Evolutionary conservation across 148 eudicot species (phyloP).

Genomic region (Simmondsia chinensis): DNA sequence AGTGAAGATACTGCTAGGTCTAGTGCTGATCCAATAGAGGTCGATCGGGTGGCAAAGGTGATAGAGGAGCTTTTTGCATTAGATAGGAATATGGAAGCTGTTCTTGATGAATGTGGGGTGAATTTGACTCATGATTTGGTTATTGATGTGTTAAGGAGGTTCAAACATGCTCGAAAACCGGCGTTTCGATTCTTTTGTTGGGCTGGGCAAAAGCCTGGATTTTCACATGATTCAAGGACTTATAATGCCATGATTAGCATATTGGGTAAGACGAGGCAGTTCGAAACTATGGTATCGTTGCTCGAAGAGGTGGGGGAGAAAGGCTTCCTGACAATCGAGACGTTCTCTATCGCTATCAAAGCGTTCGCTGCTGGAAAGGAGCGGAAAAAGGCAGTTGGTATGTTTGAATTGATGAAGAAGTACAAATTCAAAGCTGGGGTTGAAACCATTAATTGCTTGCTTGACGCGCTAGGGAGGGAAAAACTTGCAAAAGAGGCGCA

Average conservation of each 20-base stretch:
- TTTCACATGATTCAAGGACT: slow-evolving; percentile 56
- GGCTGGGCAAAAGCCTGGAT: slow-evolving; percentile 55
- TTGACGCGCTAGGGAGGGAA: slow-evolving; percentile 56
- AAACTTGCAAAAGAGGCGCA: slow-evolving; percentile 81
- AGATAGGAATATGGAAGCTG: slow-evolving; percentile 90
- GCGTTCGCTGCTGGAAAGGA: slow-evolving; percentile 62
- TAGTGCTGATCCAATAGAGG: slow-evolving; percentile 53
- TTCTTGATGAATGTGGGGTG: slow-evolving; percentile 66
- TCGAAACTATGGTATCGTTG: slow-evolving; percentile 72
- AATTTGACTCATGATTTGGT: slow-evolving; percentile 60
- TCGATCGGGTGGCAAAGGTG: slow-evolving; percentile 64
- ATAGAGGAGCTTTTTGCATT: slow-evolving; percentile 71
- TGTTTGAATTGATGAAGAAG: slow-evolving; percentile 84
- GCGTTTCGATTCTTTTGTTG: slow-evolving; percentile 86
- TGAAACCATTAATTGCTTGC: slow-evolving; percentile 59
- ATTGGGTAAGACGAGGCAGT: slow-evolving; percentile 77
- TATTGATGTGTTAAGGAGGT: slow-evolving; percentile 58
- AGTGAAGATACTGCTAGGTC: slow-evolving; percentile 15
- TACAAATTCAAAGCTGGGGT: slow-evolving; percentile 53
- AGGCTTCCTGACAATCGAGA: slow-evolving; percentile 54
- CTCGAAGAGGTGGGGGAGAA: slow-evolving; percentile 83
- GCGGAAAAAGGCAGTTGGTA: slow-evolving; percentile 70
- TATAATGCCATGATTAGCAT: slow-evolving; percentile 65
- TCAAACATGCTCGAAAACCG: slow-evolving; percentile 71
- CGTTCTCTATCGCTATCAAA: slow-evolving; percentile 55